phyloP scores from a whole-genome alignment of 2,329 filamentous ascomycete genomes.

The Sphaerostilbella broomeana region DNA sequence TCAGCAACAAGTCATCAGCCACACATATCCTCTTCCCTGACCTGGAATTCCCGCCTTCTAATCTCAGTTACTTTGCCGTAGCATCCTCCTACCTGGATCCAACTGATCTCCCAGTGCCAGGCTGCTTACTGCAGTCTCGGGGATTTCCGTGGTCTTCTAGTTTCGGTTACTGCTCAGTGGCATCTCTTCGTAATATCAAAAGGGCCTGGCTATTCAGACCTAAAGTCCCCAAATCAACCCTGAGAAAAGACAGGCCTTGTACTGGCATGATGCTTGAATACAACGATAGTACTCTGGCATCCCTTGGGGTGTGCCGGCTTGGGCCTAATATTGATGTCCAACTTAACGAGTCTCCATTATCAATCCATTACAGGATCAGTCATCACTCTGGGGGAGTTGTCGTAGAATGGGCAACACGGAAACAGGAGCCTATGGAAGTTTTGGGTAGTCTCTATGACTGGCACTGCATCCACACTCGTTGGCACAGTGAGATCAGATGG shows the following conservation, averaged over 20 bases:
- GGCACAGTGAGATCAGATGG: not conserved
- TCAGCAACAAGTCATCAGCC: not conserved
- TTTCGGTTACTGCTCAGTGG: too few species aligned
- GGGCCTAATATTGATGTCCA: not conserved
- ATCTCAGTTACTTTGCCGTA: not conserved
- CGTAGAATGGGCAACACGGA: not conserved
- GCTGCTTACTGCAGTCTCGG: not conserved
- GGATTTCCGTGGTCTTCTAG: not conserved
- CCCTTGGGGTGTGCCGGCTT: not conserved
- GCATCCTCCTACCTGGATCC: too few species aligned
- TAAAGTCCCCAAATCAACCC: too few species aligned
- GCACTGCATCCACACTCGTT: not conserved
- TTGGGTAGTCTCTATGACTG: not conserved
- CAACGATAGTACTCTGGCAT: not conserved
- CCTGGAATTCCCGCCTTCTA: not conserved
- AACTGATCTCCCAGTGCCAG: too few species aligned
- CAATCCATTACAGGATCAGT: not conserved
- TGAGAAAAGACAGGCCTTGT: not conserved
- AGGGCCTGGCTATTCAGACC: conserved; percentile 2
- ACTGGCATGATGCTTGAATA: conserved; percentile 1
- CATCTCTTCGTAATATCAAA: not conserved
- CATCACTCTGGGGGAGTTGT: not conserved
- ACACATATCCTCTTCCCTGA: conserved; percentile 1
- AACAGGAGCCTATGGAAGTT: not conserved
- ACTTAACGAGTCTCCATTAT: not conserved